Base-by-base conservation (phyloP, 2,329 filamentous ascomycete genomes). In the Drechslera avenae region DNA sequence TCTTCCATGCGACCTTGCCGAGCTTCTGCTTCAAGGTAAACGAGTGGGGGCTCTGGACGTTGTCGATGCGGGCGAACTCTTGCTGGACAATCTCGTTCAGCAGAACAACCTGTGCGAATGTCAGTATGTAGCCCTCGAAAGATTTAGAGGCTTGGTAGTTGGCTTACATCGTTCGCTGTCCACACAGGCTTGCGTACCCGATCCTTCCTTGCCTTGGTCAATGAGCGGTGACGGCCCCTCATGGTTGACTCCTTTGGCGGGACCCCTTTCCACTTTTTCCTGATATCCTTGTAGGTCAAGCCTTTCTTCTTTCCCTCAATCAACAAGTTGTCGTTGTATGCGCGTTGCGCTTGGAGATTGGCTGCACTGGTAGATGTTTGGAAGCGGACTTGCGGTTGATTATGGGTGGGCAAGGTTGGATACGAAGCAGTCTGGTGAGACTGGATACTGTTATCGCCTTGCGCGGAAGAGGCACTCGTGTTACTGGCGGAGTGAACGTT, bases 171-270 rank as follows among this genome's bases (percentile, higher is more conserved):
- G 1, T 75, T 72, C 0, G 77, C 74, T 1, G 70, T 77, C 87
- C 88, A 91, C 50, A 80, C 72, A 0, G 88, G 88, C 69, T 83
- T 85, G 6, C 89, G 78, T 2, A 89, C 82, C 5, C 88, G 78
- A 49, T 83, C 78, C 28, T 81, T 77, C 60, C 83, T 83, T 10
- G 74, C 72, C 74, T 89, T 90, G 6, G 83, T 89, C 61, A 90
- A 69, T 2, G 81, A 83, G 4, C 88, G 78, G 59, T 82, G 85
- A 0, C 87, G 81, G 0, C 89, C 89, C 12, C 89, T 81, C 31
- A 92, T 77, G 0, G 89, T 91, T 9, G 87, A 88, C 72, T 90
- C 87, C 1, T 86, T 85, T 61, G 89, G 86, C 0, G 67, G 72
- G 56, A 86, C 86, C 1, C 77, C 73, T 7, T 85, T 71, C 12